Conservation (phyloP, 2,329 filamentous ascomycete genomes). For the Xylaria digitata region DNA sequence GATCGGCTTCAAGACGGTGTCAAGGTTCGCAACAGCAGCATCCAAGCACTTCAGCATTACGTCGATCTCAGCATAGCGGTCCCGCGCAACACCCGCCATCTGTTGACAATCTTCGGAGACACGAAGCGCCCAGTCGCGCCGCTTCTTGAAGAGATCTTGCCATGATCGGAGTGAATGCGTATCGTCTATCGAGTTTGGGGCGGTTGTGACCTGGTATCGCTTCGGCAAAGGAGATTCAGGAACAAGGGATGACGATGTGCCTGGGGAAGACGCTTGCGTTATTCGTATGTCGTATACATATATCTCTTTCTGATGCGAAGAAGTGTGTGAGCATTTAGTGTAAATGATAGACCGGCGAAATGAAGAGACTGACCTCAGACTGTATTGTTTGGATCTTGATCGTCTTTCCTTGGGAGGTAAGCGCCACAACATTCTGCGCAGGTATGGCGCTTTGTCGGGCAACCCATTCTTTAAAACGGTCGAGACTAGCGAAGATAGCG, state of each 20-base stretch:
- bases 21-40: constrained; percentile 86
- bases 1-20: constrained; percentile 76
- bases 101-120: constrained; percentile 75
- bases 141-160: constrained; percentile 85
- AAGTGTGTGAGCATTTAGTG: constrained; percentile 27
- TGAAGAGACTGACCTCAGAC: constrained; percentile 71
- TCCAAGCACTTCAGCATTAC: constrained; percentile 83
- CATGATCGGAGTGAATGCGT: constrained; percentile 86
- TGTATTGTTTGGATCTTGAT: constrained; percentile 83
- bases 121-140: constrained; percentile 81
- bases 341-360: not conserved
- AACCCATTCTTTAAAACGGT: constrained; percentile 87
- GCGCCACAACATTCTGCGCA: constrained; percentile 81
- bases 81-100: constrained; percentile 71
- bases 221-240: constrained; percentile 64
- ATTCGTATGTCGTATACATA: constrained; percentile 90
- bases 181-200: constrained; percentile 86
- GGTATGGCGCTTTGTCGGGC: constrained; percentile 79
- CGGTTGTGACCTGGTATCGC: constrained; percentile 68
- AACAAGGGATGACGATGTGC: constrained; percentile 56
- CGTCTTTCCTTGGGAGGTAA: constrained; percentile 86
- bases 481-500: constrained; percentile 66
- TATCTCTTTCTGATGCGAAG: constrained; percentile 75
- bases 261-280: constrained; percentile 67
- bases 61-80: constrained; percentile 77